phyloP scores from a whole-genome alignment of 1,284 basidiomycete genomes.

The Trametes polyzona region DNA sequence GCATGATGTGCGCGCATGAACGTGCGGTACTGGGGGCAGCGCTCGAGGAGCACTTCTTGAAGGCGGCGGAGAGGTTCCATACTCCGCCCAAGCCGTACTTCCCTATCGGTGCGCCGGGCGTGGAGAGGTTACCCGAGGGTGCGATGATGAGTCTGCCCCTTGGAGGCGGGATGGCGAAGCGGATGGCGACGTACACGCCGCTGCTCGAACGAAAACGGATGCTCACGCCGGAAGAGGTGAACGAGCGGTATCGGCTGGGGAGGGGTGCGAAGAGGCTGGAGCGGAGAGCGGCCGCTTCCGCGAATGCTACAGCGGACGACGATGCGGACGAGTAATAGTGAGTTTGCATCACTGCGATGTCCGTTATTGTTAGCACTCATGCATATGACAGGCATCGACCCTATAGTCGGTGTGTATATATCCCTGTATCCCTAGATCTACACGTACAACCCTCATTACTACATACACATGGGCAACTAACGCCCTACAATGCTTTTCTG shows the following conservation, averaged over 20 bases:
- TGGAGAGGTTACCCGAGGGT: slow-evolving; percentile 23
- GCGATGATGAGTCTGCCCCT: slow-evolving; percentile 61
- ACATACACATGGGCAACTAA: slow-evolving; percentile 3
- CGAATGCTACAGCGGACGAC: slow-evolving; percentile 2
- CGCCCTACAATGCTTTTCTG: slow-evolving; percentile 9
- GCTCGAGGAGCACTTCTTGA: slow-evolving; percentile 67
- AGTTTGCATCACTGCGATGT: background rate
- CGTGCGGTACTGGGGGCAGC: slow-evolving; percentile 61
- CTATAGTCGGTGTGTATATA: background rate
- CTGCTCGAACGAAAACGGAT: slow-evolving; percentile 68
- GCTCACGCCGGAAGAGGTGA: slow-evolving; percentile 73
- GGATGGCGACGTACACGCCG: slow-evolving; percentile 66
- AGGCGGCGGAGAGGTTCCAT: slow-evolving; percentile 55
- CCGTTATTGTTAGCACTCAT: background rate
- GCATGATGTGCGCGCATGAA: slow-evolving; percentile 60
- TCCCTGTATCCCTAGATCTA: slow-evolving; percentile 13
- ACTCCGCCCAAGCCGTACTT: slow-evolving; percentile 39
- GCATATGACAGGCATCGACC: background rate
- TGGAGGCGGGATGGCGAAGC: slow-evolving; percentile 73
- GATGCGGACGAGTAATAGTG: slow-evolving; percentile 22
- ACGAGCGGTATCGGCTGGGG: slow-evolving; percentile 77
- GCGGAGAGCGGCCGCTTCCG: slow-evolving; percentile 9
- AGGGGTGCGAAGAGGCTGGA: slow-evolving; percentile 50
- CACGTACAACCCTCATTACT: too few relatives aligned
- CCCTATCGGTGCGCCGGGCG: slow-evolving; percentile 34